Evolutionary conservation across 2,329 filamentous ascomycete genomes (phyloP).

Genomic region (Nemania abortiva): DNA sequence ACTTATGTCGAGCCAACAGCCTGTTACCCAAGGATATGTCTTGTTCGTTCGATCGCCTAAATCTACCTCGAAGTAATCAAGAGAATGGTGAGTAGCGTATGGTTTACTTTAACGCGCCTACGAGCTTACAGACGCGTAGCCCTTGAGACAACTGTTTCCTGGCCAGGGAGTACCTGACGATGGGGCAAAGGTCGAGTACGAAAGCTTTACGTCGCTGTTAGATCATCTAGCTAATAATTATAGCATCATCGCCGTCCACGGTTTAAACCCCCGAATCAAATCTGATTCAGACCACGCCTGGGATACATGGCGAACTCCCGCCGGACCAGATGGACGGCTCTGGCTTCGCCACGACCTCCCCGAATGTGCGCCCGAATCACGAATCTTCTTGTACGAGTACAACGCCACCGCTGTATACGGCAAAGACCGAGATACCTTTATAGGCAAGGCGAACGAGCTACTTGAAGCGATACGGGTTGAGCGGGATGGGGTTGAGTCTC

Average conservation of each 20-base stretch:
- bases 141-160: neutral
- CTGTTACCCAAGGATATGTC: neutral
- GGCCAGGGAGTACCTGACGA: neutral
- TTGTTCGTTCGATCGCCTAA: neutral
- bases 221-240: neutral
- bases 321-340: slow-evolving; percentile 39
- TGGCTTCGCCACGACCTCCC: slow-evolving; percentile 49
- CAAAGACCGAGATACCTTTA: slow-evolving; percentile 40
- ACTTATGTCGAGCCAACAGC: neutral
- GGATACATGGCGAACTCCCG: slow-evolving; percentile 46
- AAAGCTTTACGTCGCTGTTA: neutral
- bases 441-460: slow-evolving; percentile 44
- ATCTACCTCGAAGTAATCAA: neutral
- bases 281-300: slow-evolving; percentile 42
- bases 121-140: neutral
- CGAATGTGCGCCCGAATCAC: slow-evolving; percentile 42
- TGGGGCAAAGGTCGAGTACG: slow-evolving; percentile 1
- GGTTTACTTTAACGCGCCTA: neutral
- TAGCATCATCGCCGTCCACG: slow-evolving; percentile 46
- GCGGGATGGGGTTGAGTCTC: slow-evolving; percentile 32
- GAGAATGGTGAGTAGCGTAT: neutral
- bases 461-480: slow-evolving; percentile 40
- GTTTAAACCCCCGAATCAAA: slow-evolving; percentile 45
- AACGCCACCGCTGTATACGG: slow-evolving; percentile 43
- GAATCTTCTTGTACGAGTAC: slow-evolving; percentile 48